phyloP scores from a whole-genome alignment of 257 asterid species.

The Asclepias syriaca region DNA sequence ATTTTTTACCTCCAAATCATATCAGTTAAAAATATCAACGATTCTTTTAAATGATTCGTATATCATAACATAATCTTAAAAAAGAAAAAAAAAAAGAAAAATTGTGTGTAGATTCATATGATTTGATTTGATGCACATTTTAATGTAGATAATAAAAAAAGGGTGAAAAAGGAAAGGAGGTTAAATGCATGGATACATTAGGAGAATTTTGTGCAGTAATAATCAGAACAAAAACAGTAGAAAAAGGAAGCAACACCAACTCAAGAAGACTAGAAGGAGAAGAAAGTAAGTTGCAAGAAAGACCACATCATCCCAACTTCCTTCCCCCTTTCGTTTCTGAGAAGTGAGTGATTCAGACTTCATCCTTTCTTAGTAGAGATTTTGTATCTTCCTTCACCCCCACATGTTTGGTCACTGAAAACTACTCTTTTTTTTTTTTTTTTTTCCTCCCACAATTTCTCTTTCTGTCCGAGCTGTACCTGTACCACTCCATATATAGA shows the following conservation, averaged over 20 bases:
- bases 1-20: too few relatives aligned
- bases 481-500: conserved; percentile 13
- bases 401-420: conserved; percentile 42
- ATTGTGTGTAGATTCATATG: too few relatives aligned
- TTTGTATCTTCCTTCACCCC: conserved; percentile 9
- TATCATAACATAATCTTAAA: too few relatives aligned
- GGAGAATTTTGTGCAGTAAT: neutral
- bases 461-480: conserved; percentile 13
- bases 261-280: neutral
- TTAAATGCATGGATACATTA: neutral
- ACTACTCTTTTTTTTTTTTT: conserved; percentile 18
- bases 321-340: neutral
- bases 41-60: too few relatives aligned
- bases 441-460: conserved; percentile 5
- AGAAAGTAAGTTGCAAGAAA: neutral
- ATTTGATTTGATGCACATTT: too few relatives aligned
- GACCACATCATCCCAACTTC: neutral
- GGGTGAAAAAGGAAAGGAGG: neutral
- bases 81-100: too few relatives aligned
- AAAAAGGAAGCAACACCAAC: neutral
- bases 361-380: neutral
- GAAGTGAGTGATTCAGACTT: neutral
- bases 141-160: too few relatives aligned
- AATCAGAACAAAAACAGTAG: neutral
- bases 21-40: too few relatives aligned